Evolutionary conservation across 2,329 filamentous ascomycete genomes (phyloP).

Genomic region (Dothistroma pini): DNA sequence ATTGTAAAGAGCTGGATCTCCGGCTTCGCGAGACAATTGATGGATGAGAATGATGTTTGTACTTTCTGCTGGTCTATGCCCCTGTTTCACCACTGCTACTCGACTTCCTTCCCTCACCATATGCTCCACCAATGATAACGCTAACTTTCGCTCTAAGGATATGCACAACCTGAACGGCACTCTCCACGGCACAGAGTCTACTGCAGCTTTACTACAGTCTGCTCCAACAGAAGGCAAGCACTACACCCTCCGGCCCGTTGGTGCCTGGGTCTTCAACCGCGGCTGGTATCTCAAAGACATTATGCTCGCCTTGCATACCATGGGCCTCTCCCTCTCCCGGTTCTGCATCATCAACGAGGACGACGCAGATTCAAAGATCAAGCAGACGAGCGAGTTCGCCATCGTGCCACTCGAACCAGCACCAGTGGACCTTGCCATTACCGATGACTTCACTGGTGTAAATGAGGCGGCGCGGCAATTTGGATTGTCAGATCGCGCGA

Average conservation of each 20-base stretch:
- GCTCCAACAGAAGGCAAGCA: background rate
- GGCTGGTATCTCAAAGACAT: slow-evolving; percentile 23
- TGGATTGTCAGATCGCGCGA: slow-evolving; percentile 4
- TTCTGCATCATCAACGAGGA: slow-evolving; percentile 10
- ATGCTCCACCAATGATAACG: background rate
- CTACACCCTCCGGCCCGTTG: slow-evolving; percentile 19
- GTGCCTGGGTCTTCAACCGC: slow-evolving; percentile 16
- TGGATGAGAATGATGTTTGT: slow-evolving; percentile 2
- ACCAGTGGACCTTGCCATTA: background rate
- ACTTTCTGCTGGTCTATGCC: background rate
- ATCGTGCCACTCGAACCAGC: slow-evolving; percentile 8
- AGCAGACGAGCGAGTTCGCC: slow-evolving; percentile 17
- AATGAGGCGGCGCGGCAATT: slow-evolving; percentile 9
- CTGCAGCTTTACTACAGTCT: slow-evolving; percentile 4
- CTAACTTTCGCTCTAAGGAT: slow-evolving; percentile 12
- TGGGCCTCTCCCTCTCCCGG: slow-evolving; percentile 17
- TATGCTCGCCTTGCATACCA: slow-evolving; percentile 16
- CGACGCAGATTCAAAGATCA: background rate
- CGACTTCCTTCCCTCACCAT: background rate
- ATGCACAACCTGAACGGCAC: slow-evolving; percentile 28
- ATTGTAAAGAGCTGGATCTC: background rate
- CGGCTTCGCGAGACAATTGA: background rate
- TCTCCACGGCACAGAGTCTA: slow-evolving; percentile 19
- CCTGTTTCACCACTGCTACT: too few species aligned
- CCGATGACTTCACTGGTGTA: slow-evolving; percentile 6